Base-by-base conservation (phyloP, 2,329 filamentous ascomycete species). In the Fusarium floridanum region DNA sequence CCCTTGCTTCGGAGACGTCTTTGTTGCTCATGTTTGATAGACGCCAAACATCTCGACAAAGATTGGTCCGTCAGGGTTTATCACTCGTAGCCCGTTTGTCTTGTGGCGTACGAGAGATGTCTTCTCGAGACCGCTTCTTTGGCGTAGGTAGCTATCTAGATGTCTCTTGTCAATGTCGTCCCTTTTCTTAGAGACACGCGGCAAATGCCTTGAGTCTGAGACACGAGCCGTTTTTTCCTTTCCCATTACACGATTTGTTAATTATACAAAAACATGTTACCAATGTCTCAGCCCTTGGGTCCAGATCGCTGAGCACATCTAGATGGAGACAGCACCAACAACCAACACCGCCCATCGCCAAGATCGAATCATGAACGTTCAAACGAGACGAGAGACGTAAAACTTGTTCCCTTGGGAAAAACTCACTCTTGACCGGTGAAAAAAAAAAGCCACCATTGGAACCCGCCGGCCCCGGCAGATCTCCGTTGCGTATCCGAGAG, bases 71-170 rank as follows among this genome's bases (percentile, higher is more conserved):
- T 57, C 48, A 71, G 34, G 12, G 64, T 45, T 63, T 45, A 60
- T 66, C 60, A 56, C 61, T 67, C 57, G 61, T 61, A 62, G 37
- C 72, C 65, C 65, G 70, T 77, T 77, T 77, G 67, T 66, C 61
- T 63, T 53, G 72, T 77, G 70, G 76, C 72, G 74, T 50, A 74
- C 62, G 36, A 55, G 48, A 41, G 34, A 34, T 64, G 61, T 29
- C 50, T 45, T 32, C 34, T 62, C 60, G 16, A 62, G 60, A 50
- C 60, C 22, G 17, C 41, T 39, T 37, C 56, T 27, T 37, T 29
- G 24, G 48, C 27, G 48, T 27, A 27, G 34, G 48, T 27, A 27
- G 34, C 22, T 57, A 37, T 37, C 53, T 20, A 11, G 7, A 24
- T 56, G 56, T 57, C 61, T 74, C 41, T 74, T 63, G 60, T 29